A percentile compares a stretch with the other conserved stretches of the same genome.
These are phyloP conservation scores for Pulveroboletus ravenelii DNA, from an alignment of 768 basidiomycete genomes.

Conservation along the genomic window DNA sequence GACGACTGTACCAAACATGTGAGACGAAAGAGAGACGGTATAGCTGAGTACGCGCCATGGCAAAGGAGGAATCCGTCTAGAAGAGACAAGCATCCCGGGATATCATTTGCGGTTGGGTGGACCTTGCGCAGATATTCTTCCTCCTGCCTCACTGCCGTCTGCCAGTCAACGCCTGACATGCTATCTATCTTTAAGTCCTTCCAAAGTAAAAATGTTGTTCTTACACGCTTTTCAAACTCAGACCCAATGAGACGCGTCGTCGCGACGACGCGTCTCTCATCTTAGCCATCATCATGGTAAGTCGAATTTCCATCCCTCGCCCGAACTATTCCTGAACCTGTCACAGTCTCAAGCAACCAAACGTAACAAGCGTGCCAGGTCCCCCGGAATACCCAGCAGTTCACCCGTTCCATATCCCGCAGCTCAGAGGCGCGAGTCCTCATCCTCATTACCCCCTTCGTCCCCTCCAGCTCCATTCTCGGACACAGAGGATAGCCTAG, in stretches of 20 bases:
- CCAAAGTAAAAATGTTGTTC: background rate
- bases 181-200: conserved; percentile 6
- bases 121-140: conserved; percentile 56
- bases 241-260: conserved; percentile 36
- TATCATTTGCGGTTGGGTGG: conserved; percentile 73
- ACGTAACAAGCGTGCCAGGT: conserved; percentile 59
- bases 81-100: conserved; percentile 75
- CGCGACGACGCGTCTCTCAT: conserved; percentile 35
- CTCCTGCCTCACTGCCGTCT: conserved; percentile 62
- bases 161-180: conserved; percentile 41
- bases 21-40: conserved; percentile 5
- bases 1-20: conserved; percentile 47
- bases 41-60: conserved; percentile 43
- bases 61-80: conserved; percentile 72
- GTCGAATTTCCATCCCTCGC: conserved; percentile 6
- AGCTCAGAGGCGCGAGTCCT: conserved; percentile 50
- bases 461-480: conserved; percentile 81
- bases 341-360: conserved; percentile 42
- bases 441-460: conserved; percentile 80
- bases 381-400: conserved; percentile 45
- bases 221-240: conserved; percentile 43
- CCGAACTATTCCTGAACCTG: background rate
- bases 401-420: conserved; percentile 43
- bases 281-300: conserved; percentile 36
- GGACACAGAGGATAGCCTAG: conserved; percentile 79